These are phyloP conservation scores for Phlebiopsis gigantea DNA, from an alignment of 768 basidiomycete species.

Conservation along the genomic window DNA sequence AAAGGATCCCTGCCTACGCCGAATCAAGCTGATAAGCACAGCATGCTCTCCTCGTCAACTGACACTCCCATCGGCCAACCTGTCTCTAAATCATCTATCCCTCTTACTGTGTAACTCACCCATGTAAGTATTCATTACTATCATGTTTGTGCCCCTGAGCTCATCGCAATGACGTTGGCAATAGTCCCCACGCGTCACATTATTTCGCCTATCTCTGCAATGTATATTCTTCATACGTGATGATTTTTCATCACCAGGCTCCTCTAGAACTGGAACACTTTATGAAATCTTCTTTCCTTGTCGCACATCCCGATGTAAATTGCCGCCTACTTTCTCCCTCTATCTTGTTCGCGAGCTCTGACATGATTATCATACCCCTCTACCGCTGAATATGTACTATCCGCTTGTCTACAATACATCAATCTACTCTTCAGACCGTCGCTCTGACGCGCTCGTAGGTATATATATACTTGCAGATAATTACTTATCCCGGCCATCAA, in stretches of 20 bases:
- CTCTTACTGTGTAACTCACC: background rate
- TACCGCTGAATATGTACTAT: background rate
- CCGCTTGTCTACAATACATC: too few relatives aligned
- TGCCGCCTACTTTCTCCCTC: background rate
- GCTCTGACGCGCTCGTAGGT: too few relatives aligned
- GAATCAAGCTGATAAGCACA: background rate
- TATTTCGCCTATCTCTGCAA: background rate
- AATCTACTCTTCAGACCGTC: too few relatives aligned
- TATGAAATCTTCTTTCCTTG: background rate
- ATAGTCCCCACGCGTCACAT: background rate
- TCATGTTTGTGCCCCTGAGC: background rate
- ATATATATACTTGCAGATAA: background rate
- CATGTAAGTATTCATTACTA: background rate
- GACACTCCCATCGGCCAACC: background rate
- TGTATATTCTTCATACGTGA: background rate
- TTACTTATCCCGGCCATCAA: background rate
- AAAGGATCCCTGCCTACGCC: background rate
- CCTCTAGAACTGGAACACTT: background rate
- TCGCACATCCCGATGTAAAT: background rate
- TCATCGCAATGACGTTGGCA: background rate
- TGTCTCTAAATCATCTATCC: conserved; percentile 8
- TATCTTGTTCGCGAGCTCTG: background rate
- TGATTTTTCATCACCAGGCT: background rate
- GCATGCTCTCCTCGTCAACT: conserved; percentile 4
- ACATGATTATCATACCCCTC: background rate